Evolutionary conservation across 169 alveolate genomes (phyloP).

Genomic region (Plasmodium fragile): DNA sequence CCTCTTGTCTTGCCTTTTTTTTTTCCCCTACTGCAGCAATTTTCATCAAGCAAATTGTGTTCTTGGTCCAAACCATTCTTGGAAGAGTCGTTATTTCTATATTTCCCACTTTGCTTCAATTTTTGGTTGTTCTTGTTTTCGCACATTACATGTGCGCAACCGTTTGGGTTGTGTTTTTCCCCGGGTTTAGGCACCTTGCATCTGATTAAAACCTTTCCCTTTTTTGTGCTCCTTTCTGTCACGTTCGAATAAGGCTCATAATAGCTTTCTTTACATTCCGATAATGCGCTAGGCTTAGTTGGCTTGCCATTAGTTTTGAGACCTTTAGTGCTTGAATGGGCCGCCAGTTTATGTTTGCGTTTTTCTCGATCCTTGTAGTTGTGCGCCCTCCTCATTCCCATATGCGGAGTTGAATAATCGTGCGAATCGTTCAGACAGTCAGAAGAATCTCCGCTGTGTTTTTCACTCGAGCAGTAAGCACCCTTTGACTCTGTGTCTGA

Average conservation of each 20-base stretch:
- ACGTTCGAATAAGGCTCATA: background rate
- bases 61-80: conserved; percentile 13
- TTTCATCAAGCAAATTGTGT: background rate
- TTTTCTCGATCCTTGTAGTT: background rate
- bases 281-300: background rate
- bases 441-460: background rate
- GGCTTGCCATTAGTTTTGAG: background rate
- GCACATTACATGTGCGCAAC: background rate
- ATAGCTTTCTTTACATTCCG: background rate
- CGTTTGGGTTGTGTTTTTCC: background rate
- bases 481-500: conserved; percentile 1
- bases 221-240: conserved; percentile 1
- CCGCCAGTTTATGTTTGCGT: background rate
- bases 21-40: background rate
- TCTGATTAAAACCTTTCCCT: background rate
- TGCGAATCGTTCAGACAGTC: background rate
- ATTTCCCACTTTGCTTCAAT: conserved; percentile 5
- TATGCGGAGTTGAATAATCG: conserved; percentile 1
- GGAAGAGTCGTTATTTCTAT: conserved; percentile 3
- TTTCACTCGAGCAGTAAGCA: background rate
- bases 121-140: conserved; percentile 8
- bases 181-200: background rate
- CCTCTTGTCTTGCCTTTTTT: background rate
- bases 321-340: background rate
- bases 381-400: background rate